Conservation (phyloP, 2,329 filamentous ascomycete species). For the Phoma sp. region DNA sequence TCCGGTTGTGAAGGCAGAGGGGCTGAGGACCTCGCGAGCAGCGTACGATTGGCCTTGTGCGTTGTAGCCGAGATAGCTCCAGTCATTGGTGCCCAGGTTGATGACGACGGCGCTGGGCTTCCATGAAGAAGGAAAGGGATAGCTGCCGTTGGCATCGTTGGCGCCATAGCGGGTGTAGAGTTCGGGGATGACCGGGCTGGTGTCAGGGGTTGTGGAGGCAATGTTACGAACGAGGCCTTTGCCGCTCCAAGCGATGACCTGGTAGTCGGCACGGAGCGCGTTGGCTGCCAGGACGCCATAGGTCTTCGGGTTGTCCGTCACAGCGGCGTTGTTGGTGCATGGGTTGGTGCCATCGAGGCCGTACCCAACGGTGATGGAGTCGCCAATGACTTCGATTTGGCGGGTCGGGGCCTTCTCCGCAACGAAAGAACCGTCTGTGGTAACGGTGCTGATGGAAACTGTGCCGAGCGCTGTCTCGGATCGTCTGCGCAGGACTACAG, state of each 20-base stretch:
- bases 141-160: slow-evolving; percentile 48
- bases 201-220: slow-evolving; percentile 32
- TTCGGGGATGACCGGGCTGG: slow-evolving; percentile 48
- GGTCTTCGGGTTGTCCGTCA: slow-evolving; percentile 52
- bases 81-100: slow-evolving; percentile 56
- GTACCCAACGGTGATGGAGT: slow-evolving; percentile 56
- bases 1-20: slow-evolving; percentile 20
- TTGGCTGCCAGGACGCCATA: slow-evolving; percentile 54
- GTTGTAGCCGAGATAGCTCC: slow-evolving; percentile 39
- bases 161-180: slow-evolving; percentile 54
- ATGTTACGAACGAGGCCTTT: slow-evolving; percentile 54
- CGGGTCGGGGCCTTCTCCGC: slow-evolving; percentile 31
- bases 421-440: slow-evolving; percentile 37
- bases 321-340: slow-evolving; percentile 49
- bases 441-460: slow-evolving; percentile 38
- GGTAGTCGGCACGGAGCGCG: slow-evolving; percentile 52
- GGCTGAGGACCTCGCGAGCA: slow-evolving; percentile 19
- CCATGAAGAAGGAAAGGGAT: slow-evolving; percentile 46
- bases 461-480: slow-evolving; percentile 48
- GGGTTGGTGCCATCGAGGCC: slow-evolving; percentile 52
- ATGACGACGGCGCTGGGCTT: slow-evolving; percentile 51
- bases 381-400: slow-evolving; percentile 54
- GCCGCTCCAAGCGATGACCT: slow-evolving; percentile 54
- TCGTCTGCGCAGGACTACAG: slow-evolving; percentile 49
- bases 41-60: slow-evolving; percentile 6